phyloP scores from a whole-genome alignment of 352 stramenopile species.

The Pythium apleroticum region DNA sequence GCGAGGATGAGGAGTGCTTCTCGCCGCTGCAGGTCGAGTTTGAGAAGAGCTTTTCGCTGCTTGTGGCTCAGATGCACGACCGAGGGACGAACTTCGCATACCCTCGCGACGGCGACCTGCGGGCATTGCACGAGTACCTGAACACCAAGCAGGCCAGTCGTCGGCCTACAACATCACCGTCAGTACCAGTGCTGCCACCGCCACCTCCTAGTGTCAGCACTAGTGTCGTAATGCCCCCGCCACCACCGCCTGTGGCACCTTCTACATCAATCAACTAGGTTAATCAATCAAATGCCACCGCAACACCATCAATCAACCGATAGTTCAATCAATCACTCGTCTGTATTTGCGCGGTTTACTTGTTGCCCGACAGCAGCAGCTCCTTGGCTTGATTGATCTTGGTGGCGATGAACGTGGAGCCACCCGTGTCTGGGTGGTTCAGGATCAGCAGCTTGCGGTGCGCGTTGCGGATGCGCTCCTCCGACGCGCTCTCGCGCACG shows the following conservation, averaged over 20 bases:
- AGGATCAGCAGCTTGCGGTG: constrained; percentile 98
- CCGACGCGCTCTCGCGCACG: constrained; percentile 93
- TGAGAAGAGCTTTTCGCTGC: constrained; percentile 56
- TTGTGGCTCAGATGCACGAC: constrained; percentile 43
- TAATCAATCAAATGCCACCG: not conserved
- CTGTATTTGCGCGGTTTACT: constrained; percentile 12
- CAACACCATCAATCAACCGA: not conserved
- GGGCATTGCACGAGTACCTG: constrained; percentile 34
- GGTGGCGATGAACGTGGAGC: constrained; percentile 97
- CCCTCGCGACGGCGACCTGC: constrained; percentile 26
- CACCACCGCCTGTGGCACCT: not conserved
- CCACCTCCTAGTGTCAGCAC: not conserved
- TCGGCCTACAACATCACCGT: not conserved
- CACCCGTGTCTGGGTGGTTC: constrained; percentile 99
- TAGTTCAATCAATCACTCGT: not conserved
- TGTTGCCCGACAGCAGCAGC: constrained; percentile 79
- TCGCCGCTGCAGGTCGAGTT: constrained; percentile 74
- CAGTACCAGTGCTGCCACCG: not conserved
- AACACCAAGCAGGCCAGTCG: constrained; percentile 9
- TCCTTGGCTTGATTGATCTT: constrained; percentile 99
- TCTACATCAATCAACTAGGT: not conserved
- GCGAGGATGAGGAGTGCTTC: constrained; percentile 19
- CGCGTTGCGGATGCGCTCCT: constrained; percentile 97
- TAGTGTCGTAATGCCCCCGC: not conserved
- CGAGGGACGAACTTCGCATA: constrained; percentile 40